Evolutionary conservation across 352 stramenopile species (phyloP).

Genomic region (Pythium aristosporum): DNA sequence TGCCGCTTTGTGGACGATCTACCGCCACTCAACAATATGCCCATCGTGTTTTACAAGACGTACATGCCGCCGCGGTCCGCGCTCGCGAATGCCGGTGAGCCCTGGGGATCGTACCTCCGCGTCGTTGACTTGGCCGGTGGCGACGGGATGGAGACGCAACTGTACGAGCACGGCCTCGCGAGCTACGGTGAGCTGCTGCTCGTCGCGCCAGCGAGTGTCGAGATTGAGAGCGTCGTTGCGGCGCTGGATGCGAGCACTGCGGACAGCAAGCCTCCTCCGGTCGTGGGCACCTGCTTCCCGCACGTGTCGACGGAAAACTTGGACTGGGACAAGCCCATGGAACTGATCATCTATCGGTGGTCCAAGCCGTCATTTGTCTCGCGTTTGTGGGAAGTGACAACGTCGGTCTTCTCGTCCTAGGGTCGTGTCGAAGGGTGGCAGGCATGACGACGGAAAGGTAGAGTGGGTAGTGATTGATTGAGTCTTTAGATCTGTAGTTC

Average conservation of each 20-base stretch:
- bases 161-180: constrained; percentile 5
- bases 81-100: constrained; percentile 27
- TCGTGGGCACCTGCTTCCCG: constrained; percentile 44
- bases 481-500: not conserved
- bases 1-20: constrained; percentile 28
- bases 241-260: not conserved
- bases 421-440: not conserved
- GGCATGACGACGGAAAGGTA: not conserved
- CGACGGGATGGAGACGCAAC: constrained; percentile 19
- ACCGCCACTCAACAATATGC: constrained; percentile 9
- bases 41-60: constrained; percentile 68
- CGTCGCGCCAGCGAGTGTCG: constrained; percentile 45
- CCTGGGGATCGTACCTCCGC: constrained; percentile 29
- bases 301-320: constrained; percentile 67
- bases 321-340: constrained; percentile 38
- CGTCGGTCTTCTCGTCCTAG: constrained; percentile 9
- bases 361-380: constrained; percentile 3
- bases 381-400: constrained; percentile 8
- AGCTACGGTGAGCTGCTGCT: constrained; percentile 27
- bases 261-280: not conserved
- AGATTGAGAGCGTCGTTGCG: constrained; percentile 25
- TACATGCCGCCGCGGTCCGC: constrained; percentile 84
- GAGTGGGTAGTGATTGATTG: too few relatives aligned
- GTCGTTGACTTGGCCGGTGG: constrained; percentile 55
- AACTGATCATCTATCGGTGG: constrained; percentile 45